A percentile compares a stretch with the other conserved stretches of the same genome.
These are phyloP conservation scores for Apophysomyces trapeziformis DNA, from an alignment of 371 early-diverging fungal species.

Conservation along the genomic window DNA sequence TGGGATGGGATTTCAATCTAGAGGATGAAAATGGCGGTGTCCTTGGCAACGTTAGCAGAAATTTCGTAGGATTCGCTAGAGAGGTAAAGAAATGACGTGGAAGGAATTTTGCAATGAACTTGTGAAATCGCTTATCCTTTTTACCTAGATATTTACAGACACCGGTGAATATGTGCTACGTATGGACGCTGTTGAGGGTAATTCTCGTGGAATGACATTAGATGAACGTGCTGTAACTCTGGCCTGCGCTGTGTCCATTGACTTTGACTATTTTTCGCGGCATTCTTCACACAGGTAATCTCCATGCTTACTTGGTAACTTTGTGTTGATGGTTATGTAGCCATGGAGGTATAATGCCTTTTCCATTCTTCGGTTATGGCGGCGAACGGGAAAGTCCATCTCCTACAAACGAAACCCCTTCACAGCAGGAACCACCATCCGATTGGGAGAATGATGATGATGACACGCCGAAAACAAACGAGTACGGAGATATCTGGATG, in stretches of 20 bases:
- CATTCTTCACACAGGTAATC: constrained; percentile 68
- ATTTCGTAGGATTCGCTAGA: constrained; percentile 86
- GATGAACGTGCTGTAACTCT: constrained; percentile 87
- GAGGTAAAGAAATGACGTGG: constrained; percentile 50
- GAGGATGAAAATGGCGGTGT: constrained; percentile 62
- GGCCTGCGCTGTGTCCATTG: constrained; percentile 86
- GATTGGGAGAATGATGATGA: not conserved
- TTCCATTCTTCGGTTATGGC: constrained; percentile 54
- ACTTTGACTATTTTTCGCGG: constrained; percentile 90
- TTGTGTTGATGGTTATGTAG: constrained; percentile 8
- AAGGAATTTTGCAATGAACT: not conserved
- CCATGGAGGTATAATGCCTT: constrained; percentile 45
- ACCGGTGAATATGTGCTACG: constrained; percentile 83
- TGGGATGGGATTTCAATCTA: constrained; percentile 84
- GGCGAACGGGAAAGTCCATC: constrained; percentile 22
- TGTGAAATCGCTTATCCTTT: not conserved
- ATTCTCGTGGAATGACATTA: constrained; percentile 65
- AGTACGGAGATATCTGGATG: constrained; percentile 46
- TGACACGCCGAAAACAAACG: constrained; percentile 18
- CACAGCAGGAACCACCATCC: constrained; percentile 13
- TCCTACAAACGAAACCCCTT: constrained; percentile 12
- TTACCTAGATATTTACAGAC: constrained; percentile 79
- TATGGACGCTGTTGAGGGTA: constrained; percentile 69
- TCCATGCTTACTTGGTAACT: not conserved
- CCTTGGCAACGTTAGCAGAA: constrained; percentile 74